A percentile compares a stretch with the other conserved stretches of the same genome.
phyloP scores from a whole-genome alignment of 176 grass and related monocot genomes.

The Phoenix roebelenii region DNA sequence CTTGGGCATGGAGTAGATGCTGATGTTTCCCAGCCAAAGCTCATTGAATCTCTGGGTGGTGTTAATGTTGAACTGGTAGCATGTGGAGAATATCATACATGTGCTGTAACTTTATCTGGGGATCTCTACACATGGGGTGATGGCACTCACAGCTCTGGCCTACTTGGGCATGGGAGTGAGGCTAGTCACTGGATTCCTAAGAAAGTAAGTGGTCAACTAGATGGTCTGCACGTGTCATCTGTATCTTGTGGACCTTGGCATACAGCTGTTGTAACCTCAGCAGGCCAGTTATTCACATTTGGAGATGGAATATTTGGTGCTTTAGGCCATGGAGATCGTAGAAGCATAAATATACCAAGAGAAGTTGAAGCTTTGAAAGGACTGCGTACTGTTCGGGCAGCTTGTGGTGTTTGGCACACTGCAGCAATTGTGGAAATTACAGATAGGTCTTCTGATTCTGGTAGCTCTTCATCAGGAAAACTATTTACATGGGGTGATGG shows the following conservation, averaged over 20 bases:
- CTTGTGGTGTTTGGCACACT: conserved; percentile 76
- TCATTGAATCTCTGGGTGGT: conserved; percentile 36
- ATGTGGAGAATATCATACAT: conserved; percentile 71
- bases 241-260: conserved; percentile 74
- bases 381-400: conserved; percentile 34
- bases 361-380: conserved; percentile 51
- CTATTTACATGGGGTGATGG: conserved; percentile 80
- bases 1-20: conserved; percentile 61
- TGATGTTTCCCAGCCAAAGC: conserved; percentile 52
- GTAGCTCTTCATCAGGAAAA: conserved; percentile 28
- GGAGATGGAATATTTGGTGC: conserved; percentile 66
- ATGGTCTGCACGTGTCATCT: conserved; percentile 42
- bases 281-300: conserved; percentile 58
- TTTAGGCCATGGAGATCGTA: conserved; percentile 61
- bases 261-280: conserved; percentile 51
- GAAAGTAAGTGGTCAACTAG: conserved; percentile 41
- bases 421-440: conserved; percentile 50
- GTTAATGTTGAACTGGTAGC: conserved; percentile 41
- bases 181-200: conserved; percentile 71
- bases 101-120: conserved; percentile 50
- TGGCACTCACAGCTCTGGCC: conserved; percentile 43
- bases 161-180: conserved; percentile 52
- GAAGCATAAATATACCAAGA: conserved; percentile 38
- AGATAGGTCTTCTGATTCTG: conserved; percentile 34
- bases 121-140: conserved; percentile 83